A percentile compares a stretch with the other conserved stretches of the same genome.
phyloP scores from a whole-genome alignment of 139 green algal genomes.

The Ulvella scutata region DNA sequence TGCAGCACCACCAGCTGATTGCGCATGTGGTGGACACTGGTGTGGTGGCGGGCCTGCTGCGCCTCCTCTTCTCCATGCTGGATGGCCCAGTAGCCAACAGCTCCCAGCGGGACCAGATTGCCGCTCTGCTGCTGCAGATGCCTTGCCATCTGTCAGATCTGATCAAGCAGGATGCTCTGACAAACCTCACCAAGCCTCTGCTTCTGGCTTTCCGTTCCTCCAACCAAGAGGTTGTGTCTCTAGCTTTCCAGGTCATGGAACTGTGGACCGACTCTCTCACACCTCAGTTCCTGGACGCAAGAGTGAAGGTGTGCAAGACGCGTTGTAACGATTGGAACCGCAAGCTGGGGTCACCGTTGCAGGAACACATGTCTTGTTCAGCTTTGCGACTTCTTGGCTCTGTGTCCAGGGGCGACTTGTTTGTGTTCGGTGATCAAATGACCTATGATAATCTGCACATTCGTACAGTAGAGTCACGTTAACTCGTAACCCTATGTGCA shows the following conservation, averaged over 20 bases:
- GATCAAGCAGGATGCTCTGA: not conserved
- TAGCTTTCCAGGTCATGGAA: not conserved
- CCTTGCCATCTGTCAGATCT: not conserved
- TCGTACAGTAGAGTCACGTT: too few relatives aligned
- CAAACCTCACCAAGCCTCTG: not conserved
- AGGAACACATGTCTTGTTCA: too few relatives aligned
- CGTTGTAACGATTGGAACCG: too few relatives aligned
- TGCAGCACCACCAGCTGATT: not conserved
- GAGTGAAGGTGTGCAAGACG: not conserved
- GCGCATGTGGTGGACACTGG: not conserved
- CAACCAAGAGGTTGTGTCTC: not conserved
- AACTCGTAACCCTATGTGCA: too few relatives aligned
- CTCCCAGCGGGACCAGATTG: not conserved
- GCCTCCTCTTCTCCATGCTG: not conserved
- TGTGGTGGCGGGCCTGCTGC: not conserved
- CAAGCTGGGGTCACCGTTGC: too few relatives aligned
- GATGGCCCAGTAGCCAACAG: not conserved
- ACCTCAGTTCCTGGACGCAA: not conserved
- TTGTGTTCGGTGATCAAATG: too few relatives aligned
- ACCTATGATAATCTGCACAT: too few relatives aligned
- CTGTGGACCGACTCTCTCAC: slow-evolving; percentile 1
- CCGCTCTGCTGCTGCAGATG: not conserved
- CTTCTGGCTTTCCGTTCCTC: not conserved
- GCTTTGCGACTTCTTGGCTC: too few relatives aligned
- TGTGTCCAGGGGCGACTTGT: too few relatives aligned